phyloP scores from a whole-genome alignment of 1,139 yeast species.

The Magnusiomyces tetraspermus region DNA sequence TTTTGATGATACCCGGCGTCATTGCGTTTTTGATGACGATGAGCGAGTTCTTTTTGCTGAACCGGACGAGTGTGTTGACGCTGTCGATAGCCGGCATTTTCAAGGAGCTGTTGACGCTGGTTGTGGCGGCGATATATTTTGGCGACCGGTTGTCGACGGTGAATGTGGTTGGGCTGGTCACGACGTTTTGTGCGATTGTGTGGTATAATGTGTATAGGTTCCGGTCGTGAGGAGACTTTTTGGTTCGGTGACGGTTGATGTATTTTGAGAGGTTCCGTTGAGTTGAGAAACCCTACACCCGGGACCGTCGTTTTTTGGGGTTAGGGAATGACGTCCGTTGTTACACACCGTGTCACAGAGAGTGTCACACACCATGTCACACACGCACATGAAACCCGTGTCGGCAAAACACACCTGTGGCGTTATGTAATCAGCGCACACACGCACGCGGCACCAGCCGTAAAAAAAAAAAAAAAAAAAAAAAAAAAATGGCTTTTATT shows the following conservation, averaged over 20 bases:
- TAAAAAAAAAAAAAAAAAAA: no score
- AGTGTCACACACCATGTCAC: no score
- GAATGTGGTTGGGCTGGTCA: constrained; percentile 63
- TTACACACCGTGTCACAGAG: no score
- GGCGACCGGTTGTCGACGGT: constrained; percentile 60
- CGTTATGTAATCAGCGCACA: no score
- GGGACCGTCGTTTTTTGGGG: no score
- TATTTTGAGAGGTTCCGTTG: not conserved
- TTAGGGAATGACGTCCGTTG: no score
- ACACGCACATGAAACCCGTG: no score
- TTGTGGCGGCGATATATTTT: constrained; percentile 59
- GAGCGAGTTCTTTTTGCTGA: constrained; percentile 75
- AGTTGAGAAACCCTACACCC: no score
- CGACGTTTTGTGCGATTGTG: constrained; percentile 68
- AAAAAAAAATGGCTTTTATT: no score
- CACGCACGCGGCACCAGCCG: no score
- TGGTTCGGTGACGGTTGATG: not conserved
- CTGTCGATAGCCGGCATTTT: constrained; percentile 85
- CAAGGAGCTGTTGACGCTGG: constrained; percentile 78
- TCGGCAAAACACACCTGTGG: no score
- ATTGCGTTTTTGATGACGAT: constrained; percentile 85
- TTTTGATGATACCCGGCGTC: constrained; percentile 71
- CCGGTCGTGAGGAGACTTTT: not conserved
- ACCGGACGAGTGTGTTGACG: constrained; percentile 77
- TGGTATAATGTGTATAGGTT: constrained; percentile 52